Conservation (phyloP, 345 rosid genomes). For the Durio zibethinus region DNA sequence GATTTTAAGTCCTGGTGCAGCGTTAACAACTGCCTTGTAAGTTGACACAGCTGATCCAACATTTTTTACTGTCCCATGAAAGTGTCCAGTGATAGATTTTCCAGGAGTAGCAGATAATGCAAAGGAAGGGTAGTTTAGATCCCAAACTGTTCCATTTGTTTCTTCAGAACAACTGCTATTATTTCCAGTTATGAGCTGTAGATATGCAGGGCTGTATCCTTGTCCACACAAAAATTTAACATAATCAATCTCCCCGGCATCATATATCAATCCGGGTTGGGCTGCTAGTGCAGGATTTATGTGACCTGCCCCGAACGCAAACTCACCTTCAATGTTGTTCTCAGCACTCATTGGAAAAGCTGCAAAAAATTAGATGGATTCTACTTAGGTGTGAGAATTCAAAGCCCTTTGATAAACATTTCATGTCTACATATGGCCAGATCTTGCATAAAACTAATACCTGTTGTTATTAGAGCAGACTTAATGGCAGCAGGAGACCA, state of each 20-base stretch:
- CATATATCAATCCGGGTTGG: constrained; percentile 43
- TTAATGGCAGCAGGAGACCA: constrained; percentile 20
- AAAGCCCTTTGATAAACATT: neutral
- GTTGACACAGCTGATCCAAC: constrained; percentile 31
- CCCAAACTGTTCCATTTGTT: constrained; percentile 26
- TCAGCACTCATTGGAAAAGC: constrained; percentile 27
- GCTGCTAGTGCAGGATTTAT: constrained; percentile 31
- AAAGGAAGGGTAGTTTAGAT: constrained; percentile 42
- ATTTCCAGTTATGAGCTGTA: constrained; percentile 26
- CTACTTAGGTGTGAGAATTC: neutral
- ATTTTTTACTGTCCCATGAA: constrained; percentile 36
- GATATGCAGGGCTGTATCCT: constrained; percentile 22
- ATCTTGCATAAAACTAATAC: neutral
- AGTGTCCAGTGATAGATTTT: neutral
- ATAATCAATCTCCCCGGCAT: constrained; percentile 34
- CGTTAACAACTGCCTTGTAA: constrained; percentile 21
- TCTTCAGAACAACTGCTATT: constrained; percentile 14
- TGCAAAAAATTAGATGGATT: neutral
- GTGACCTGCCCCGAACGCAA: constrained; percentile 43
- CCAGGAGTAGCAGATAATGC: constrained; percentile 11
- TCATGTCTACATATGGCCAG: neutral
- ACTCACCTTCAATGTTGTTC: constrained; percentile 17
- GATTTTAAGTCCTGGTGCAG: constrained; percentile 22
- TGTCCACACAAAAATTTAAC: constrained; percentile 41
- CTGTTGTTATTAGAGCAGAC: constrained; percentile 29